These are phyloP conservation scores for Botryobasidium botryosum DNA, from an alignment of 768 basidiomycete genomes.

Conservation along the genomic window DNA sequence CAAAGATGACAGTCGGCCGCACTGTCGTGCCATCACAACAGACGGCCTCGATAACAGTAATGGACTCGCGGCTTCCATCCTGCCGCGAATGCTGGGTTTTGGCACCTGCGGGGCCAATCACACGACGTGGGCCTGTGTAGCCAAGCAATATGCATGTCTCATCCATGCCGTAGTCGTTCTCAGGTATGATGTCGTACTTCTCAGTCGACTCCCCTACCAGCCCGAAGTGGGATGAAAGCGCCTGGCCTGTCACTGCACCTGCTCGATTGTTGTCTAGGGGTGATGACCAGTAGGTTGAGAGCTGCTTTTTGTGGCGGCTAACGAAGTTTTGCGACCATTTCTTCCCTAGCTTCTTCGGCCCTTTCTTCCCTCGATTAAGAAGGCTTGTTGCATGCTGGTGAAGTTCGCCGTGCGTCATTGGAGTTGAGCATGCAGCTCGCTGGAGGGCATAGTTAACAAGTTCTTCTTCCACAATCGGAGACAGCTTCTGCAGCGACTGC, in stretches of 20 bases:
- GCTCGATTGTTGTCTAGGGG: neutral
- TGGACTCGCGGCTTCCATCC: constrained; percentile 5
- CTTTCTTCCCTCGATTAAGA: neutral
- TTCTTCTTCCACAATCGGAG: neutral
- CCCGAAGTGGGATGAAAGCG: neutral
- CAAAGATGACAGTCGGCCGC: constrained; percentile 7
- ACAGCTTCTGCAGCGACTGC: neutral
- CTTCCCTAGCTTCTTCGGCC: neutral
- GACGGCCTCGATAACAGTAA: constrained; percentile 6
- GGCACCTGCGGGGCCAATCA: neutral
- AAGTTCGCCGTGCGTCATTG: neutral
- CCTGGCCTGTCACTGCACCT: neutral
- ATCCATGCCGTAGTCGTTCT: neutral
- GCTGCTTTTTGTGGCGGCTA: neutral
- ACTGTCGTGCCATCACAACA: constrained; percentile 1
- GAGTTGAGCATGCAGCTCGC: neutral
- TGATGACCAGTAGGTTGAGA: neutral
- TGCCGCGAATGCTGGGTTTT: neutral
- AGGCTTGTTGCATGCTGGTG: neutral
- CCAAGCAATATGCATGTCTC: neutral
- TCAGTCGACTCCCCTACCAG: neutral
- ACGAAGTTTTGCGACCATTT: neutral
- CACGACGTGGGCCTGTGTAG: neutral
- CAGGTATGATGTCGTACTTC: neutral
- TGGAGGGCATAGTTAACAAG: neutral